Evolutionary conservation across 495 filamentous ascomycete species (phyloP).

Genomic region (Xylaria flabelliformis): DNA sequence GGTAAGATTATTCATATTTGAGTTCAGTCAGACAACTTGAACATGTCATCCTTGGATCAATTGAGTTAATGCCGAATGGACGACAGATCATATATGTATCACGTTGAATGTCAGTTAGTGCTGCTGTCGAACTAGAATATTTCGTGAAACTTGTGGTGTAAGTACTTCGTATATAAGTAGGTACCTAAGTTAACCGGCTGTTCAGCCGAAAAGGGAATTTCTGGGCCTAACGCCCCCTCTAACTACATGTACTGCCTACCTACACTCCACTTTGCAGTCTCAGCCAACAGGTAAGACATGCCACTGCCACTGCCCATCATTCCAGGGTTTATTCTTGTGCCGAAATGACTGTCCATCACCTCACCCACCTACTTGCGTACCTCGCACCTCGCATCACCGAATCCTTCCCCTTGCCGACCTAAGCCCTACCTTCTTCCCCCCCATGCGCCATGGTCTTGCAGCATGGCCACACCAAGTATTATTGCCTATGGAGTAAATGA

Average conservation of each 20-base stretch:
- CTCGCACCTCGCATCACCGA: background rate
- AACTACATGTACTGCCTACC: background rate
- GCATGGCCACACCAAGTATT: constrained; percentile 16
- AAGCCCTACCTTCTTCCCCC: constrained; percentile 5
- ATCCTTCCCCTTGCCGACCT: background rate
- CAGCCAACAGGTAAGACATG: background rate
- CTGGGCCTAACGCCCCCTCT: background rate
- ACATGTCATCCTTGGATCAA: background rate
- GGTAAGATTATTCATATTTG: background rate
- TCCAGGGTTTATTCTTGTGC: background rate
- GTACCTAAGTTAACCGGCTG: background rate
- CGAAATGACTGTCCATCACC: background rate
- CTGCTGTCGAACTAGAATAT: background rate
- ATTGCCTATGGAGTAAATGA: background rate
- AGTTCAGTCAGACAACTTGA: background rate
- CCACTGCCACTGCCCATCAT: background rate
- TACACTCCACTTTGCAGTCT: background rate
- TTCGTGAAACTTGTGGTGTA: background rate
- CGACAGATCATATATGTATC: background rate
- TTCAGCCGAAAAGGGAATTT: constrained; percentile 3
- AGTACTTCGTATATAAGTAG: background rate
- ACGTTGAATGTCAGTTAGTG: no score
- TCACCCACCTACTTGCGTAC: background rate
- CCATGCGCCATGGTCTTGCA: constrained; percentile 11
- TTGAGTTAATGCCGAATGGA: background rate